Conservation (phyloP, 495 filamentous ascomycete genomes). For the Penicillium alfredii region DNA sequence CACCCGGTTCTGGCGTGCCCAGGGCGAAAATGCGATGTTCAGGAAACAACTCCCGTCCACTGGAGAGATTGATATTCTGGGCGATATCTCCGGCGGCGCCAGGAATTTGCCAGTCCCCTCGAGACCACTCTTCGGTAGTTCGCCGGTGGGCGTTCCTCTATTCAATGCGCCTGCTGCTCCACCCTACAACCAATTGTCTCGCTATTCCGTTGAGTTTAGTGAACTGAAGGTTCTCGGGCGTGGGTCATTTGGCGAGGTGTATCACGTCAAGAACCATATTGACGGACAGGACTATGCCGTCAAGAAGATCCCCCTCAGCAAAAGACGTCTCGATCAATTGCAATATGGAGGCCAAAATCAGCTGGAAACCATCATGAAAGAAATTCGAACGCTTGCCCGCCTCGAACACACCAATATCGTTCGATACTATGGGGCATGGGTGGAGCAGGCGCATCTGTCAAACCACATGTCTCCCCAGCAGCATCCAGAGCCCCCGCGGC, state of each 20-base stretch:
- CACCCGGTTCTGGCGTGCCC: slow-evolving; percentile 6
- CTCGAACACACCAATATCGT: slow-evolving; percentile 51
- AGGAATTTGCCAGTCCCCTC: slow-evolving; percentile 17
- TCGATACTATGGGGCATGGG: slow-evolving; percentile 49
- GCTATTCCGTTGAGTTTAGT: slow-evolving; percentile 40
- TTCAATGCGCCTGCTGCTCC: slow-evolving; percentile 20
- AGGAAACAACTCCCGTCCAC: slow-evolving; percentile 15
- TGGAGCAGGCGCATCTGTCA: slow-evolving; percentile 39
- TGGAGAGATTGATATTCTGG: slow-evolving; percentile 14
- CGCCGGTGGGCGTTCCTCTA: slow-evolving; percentile 31
- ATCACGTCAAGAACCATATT: slow-evolving; percentile 45
- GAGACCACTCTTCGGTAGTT: slow-evolving; percentile 29
- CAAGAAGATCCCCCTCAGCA: slow-evolving; percentile 49
- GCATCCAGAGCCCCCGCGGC: slow-evolving; percentile 12
- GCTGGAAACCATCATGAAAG: slow-evolving; percentile 47
- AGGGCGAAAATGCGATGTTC: slow-evolving; percentile 10
- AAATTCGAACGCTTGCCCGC: slow-evolving; percentile 49
- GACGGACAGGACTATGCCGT: slow-evolving; percentile 49
- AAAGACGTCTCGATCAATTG: slow-evolving; percentile 40
- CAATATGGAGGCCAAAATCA: slow-evolving; percentile 41
- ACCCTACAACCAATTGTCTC: slow-evolving; percentile 23
- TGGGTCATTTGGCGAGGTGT: slow-evolving; percentile 50
- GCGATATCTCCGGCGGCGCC: slow-evolving; percentile 20
- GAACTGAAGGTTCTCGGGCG: slow-evolving; percentile 43
- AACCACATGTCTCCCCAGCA: slow-evolving; percentile 12